phyloP scores from a whole-genome alignment of 2,329 filamentous ascomycete genomes.

The Graphiopsis chlorocephala region DNA sequence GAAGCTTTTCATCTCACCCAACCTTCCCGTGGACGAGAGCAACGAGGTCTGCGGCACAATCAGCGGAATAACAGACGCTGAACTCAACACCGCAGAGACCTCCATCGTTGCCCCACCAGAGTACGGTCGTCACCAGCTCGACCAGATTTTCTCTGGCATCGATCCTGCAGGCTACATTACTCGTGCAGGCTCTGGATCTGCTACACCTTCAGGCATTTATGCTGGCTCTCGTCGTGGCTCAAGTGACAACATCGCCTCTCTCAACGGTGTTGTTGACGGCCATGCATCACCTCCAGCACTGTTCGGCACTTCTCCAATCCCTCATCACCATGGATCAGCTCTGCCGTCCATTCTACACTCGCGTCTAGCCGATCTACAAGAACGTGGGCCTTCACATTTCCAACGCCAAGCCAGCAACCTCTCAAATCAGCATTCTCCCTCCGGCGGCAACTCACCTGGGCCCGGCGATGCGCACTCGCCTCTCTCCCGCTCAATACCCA shows the following conservation, averaged over 20 bases:
- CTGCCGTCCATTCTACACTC: conserved; percentile 67
- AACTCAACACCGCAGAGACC: conserved; percentile 52
- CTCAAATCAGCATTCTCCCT: conserved; percentile 24
- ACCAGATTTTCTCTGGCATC: conserved; percentile 85
- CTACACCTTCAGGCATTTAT: conserved; percentile 67
- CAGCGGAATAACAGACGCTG: conserved; percentile 37
- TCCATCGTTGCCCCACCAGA: conserved; percentile 77
- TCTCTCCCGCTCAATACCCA: conserved; percentile 15
- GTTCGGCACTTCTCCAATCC: conserved; percentile 55
- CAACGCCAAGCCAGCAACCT: conserved; percentile 24
- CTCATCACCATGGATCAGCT: conserved; percentile 40
- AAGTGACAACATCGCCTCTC: conserved; percentile 70
- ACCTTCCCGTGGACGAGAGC: conserved; percentile 81
- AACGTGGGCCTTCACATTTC: conserved; percentile 34
- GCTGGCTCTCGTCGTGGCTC: conserved; percentile 71
- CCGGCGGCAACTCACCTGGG: conserved; percentile 32
- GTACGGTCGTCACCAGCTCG: conserved; percentile 85
- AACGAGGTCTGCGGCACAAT: conserved; percentile 66
- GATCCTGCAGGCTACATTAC: conserved; percentile 74
- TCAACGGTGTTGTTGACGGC: conserved; percentile 52
- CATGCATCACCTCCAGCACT: conserved; percentile 44
- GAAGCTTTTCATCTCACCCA: conserved; percentile 92
- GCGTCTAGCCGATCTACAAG: conserved; percentile 57
- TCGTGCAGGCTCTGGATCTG: conserved; percentile 50
- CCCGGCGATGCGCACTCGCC: conserved; percentile 26